These are phyloP conservation scores for Camelina sativa DNA, from an alignment of 345 rosid species.

Conservation along the genomic window DNA sequence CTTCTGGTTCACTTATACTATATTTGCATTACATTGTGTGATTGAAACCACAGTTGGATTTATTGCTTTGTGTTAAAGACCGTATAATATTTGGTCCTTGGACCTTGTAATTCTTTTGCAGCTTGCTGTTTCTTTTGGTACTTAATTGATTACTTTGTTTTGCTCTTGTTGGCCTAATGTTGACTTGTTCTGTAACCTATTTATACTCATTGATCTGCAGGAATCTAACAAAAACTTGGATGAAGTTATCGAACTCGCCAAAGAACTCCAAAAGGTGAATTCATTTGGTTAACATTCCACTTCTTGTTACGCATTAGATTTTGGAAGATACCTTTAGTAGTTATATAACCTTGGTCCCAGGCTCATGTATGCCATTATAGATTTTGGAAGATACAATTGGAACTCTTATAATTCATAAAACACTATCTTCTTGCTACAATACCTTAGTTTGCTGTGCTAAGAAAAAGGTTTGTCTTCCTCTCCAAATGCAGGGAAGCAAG, in stretches of 20 bases:
- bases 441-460: conserved; percentile 19
- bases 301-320: neutral
- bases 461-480: neutral
- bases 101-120: neutral
- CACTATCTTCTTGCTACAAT: neutral
- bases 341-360: neutral
- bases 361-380: neutral
- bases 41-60: neutral
- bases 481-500: conserved; percentile 64
- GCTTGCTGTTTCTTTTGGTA: conserved; percentile 3
- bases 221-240: conserved; percentile 89
- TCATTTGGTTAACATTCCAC: conserved; percentile 37
- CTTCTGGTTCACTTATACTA: neutral
- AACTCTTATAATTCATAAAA: neutral
- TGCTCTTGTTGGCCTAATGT: neutral
- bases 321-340: neutral
- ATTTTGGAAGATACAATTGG: neutral
- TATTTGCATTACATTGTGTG: neutral
- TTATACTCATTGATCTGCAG: conserved; percentile 44
- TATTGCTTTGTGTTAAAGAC: neutral
- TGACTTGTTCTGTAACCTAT: conserved; percentile 10
- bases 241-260: conserved; percentile 90
- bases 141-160: neutral
- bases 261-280: conserved; percentile 73
- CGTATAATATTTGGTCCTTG: neutral